A percentile compares a stretch with the other conserved stretches of the same genome.
These are phyloP conservation scores for Penicillium sumatraense DNA, from an alignment of 2,329 filamentous ascomycete genomes.

Conservation along the genomic window DNA sequence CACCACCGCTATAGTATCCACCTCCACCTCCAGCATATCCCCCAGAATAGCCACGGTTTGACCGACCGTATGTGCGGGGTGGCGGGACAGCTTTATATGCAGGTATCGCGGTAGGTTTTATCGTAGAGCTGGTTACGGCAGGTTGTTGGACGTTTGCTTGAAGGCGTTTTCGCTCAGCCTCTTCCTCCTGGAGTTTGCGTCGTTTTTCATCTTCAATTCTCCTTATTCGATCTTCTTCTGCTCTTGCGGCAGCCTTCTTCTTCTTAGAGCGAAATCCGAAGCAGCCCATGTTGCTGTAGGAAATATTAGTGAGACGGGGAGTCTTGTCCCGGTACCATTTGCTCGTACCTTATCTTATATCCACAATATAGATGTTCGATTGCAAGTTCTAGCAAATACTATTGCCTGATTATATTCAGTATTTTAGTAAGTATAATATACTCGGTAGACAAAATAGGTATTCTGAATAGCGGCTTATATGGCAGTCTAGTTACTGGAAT, in stretches of 20 bases:
- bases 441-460: no score
- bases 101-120: not conserved
- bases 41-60: not conserved
- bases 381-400: no score
- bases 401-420: no score
- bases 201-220: not conserved
- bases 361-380: no score
- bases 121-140: not conserved
- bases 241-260: not conserved
- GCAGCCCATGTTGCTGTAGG: slow-evolving; percentile 1
- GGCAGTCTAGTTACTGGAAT: no score
- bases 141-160: not conserved
- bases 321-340: not conserved
- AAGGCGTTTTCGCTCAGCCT: not conserved
- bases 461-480: no score
- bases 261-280: not conserved
- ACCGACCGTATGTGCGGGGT: not conserved
- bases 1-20: not conserved
- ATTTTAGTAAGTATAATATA: no score
- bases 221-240: not conserved
- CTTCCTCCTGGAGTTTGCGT: not conserved
- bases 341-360: not conserved
- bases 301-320: not conserved
- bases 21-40: not conserved
- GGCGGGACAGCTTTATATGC: not conserved